A percentile compares a stretch with the other conserved stretches of the same genome.
These are phyloP conservation scores for Aphanomyces invadans DNA, from an alignment of 352 stramenopile species.

Conservation along the genomic window DNA sequence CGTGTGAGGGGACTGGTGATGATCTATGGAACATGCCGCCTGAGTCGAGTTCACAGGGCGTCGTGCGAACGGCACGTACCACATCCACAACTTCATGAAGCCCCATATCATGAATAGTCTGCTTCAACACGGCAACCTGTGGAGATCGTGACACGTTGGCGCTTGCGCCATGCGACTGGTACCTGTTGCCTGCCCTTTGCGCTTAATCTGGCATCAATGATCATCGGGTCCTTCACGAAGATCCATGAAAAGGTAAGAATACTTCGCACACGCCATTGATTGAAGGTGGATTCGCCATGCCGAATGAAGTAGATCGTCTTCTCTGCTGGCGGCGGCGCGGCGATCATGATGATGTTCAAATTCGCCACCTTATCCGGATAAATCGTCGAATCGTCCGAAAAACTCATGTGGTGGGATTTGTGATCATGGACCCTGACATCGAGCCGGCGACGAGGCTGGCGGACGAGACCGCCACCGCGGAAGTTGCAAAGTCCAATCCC, in stretches of 20 bases:
- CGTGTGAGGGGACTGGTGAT: slow-evolving; percentile 76
- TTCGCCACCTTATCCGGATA: not conserved
- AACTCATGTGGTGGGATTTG: not conserved
- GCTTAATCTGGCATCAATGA: slow-evolving; percentile 71
- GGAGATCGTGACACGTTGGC: slow-evolving; percentile 21
- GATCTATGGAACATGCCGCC: too few species aligned
- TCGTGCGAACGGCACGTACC: slow-evolving; percentile 29
- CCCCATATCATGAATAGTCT: slow-evolving; percentile 34
- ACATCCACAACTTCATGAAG: slow-evolving; percentile 32
- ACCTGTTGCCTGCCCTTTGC: slow-evolving; percentile 64
- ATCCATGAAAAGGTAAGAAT: slow-evolving; percentile 80
- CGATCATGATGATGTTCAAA: not conserved
- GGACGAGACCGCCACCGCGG: not conserved
- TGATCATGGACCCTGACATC: not conserved
- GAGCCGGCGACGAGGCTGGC: not conserved
- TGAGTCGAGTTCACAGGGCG: not conserved
- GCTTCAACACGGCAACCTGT: slow-evolving; percentile 35
- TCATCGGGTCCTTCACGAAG: slow-evolving; percentile 78
- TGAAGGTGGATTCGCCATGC: slow-evolving; percentile 83
- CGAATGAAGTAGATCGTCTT: slow-evolving; percentile 84
- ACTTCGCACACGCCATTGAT: slow-evolving; percentile 76
- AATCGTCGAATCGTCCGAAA: not conserved
- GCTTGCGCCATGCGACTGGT: too few species aligned
- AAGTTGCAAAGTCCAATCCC: not conserved
- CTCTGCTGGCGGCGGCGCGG: not conserved